phyloP scores from a whole-genome alignment of 768 basidiomycete species.

The Mrakia gelida region DNA sequence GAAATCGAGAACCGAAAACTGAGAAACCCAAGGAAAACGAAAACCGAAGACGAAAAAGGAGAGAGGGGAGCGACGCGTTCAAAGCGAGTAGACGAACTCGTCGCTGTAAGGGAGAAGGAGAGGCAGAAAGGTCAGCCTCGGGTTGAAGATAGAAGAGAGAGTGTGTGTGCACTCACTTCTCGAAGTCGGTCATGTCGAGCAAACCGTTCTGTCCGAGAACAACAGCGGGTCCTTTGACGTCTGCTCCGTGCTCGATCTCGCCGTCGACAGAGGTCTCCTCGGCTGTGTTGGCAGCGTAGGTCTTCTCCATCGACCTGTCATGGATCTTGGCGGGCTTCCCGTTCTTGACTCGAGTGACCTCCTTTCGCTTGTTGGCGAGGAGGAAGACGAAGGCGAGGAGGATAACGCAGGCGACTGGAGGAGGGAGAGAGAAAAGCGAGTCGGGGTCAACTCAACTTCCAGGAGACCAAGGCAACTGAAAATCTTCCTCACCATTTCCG shows the following conservation, averaged over 20 bases:
- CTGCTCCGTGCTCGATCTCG: background rate
- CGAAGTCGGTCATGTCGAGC: conserved; percentile 37
- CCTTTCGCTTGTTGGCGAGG: conserved; percentile 48
- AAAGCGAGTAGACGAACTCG: conserved; percentile 31
- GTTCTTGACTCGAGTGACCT: conserved; percentile 42
- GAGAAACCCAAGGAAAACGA: background rate
- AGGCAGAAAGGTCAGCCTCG: too few species aligned
- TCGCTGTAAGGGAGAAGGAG: conserved; percentile 9
- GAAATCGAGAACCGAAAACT: background rate
- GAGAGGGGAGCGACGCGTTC: background rate
- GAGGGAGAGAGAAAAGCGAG: too few species aligned
- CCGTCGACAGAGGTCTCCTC: conserved; percentile 23
- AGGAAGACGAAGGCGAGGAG: conserved; percentile 47
- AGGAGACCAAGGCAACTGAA: too few species aligned
- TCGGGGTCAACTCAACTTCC: too few species aligned
- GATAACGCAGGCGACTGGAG: too few species aligned
- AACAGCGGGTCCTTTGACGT: conserved; percentile 7
- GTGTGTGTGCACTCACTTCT: conserved; percentile 36
- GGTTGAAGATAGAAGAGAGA: too few species aligned
- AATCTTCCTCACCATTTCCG: conserved; percentile 37
- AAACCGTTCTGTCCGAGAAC: conserved; percentile 30
- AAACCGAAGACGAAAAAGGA: background rate
- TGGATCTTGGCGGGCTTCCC: conserved; percentile 46
- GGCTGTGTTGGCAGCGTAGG: conserved; percentile 31
- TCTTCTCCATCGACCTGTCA: conserved; percentile 46